These are phyloP conservation scores for Phytophthora capsici DNA, from an alignment of 352 stramenopile species.

Conservation along the genomic window DNA sequence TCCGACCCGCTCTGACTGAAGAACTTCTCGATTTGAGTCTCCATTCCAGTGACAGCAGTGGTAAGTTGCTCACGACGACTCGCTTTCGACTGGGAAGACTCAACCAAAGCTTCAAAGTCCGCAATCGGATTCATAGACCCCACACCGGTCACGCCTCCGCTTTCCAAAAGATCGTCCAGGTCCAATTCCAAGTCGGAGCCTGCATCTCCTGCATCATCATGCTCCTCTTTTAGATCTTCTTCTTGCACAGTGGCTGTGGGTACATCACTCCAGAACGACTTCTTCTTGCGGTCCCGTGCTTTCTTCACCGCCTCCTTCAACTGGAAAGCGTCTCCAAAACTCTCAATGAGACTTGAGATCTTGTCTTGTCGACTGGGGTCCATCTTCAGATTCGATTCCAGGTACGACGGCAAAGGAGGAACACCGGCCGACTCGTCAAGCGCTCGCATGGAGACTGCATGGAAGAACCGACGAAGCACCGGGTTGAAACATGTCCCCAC, in stretches of 20 bases:
- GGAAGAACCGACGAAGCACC: conserved; percentile 75
- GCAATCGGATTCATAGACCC: conserved; percentile 87
- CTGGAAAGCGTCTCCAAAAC: conserved; percentile 77
- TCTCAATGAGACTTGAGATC: conserved; percentile 66
- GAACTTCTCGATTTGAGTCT: conserved; percentile 71
- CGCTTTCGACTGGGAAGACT: conserved; percentile 51
- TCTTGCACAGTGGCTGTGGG: conserved; percentile 37
- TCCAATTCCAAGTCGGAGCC: conserved; percentile 73
- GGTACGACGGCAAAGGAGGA: conserved; percentile 56
- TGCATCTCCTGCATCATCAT: conserved; percentile 30
- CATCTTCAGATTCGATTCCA: conserved; percentile 75
- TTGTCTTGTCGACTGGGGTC: conserved; percentile 48
- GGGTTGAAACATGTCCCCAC: conserved; percentile 75
- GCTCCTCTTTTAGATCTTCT: conserved; percentile 53
- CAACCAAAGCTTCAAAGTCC: conserved; percentile 79
- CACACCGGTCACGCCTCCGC: conserved; percentile 66
- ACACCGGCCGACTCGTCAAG: conserved; percentile 57
- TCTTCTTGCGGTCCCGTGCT: conserved; percentile 71
- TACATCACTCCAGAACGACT: conserved; percentile 83
- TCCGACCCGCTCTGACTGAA: conserved; percentile 49
- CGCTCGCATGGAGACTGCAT: conserved; percentile 62
- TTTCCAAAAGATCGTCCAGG: conserved; percentile 76
- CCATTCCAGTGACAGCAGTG: conserved; percentile 70
- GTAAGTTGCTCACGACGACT: conserved; percentile 45
- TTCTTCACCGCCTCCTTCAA: conserved; percentile 80